These are phyloP conservation scores for Melampsora larici-populina DNA, from an alignment of 1,284 basidiomycete species.

Conservation along the genomic window DNA sequence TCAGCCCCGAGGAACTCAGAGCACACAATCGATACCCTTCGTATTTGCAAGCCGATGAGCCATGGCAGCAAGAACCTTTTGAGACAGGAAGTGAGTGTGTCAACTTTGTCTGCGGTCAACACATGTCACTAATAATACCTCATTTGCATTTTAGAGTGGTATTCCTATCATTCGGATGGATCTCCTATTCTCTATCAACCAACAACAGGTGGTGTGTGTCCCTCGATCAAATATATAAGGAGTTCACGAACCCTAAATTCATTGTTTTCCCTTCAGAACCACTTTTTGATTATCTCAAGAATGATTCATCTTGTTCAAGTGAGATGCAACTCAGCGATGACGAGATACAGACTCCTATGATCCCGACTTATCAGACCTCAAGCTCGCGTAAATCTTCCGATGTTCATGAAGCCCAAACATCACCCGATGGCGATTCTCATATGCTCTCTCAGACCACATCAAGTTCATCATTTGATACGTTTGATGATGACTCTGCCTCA, in stretches of 20 bases:
- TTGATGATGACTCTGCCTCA: conserved; percentile 19
- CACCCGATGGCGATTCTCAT: conserved; percentile 16
- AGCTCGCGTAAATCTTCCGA: not conserved
- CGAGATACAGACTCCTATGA: conserved; percentile 12
- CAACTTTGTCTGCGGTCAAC: not conserved
- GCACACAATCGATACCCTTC: conserved; percentile 10
- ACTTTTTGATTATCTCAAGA: conserved; percentile 37
- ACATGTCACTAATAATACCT: not conserved
- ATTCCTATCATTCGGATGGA: conserved; percentile 36
- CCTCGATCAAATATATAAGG: not conserved
- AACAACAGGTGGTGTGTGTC: conserved; percentile 14
- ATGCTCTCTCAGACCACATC: conserved; percentile 16
- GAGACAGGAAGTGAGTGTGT: conserved; percentile 25
- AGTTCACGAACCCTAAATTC: not conserved
- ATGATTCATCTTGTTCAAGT: conserved; percentile 20
- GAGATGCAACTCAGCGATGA: conserved; percentile 42
- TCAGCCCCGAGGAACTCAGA: conserved; percentile 39
- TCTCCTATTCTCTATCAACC: conserved; percentile 39
- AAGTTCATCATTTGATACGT: conserved; percentile 8
- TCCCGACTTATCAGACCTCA: not conserved
- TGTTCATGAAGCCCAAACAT: not conserved
- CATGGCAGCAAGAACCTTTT: conserved; percentile 38
- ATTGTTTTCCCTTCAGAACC: conserved; percentile 22
- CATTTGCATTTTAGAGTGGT: conserved; percentile 16
- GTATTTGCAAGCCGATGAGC: conserved; percentile 10